phyloP scores from a whole-genome alignment of 371 early-diverging fungal genomes.

The Mucor plumbeus region DNA sequence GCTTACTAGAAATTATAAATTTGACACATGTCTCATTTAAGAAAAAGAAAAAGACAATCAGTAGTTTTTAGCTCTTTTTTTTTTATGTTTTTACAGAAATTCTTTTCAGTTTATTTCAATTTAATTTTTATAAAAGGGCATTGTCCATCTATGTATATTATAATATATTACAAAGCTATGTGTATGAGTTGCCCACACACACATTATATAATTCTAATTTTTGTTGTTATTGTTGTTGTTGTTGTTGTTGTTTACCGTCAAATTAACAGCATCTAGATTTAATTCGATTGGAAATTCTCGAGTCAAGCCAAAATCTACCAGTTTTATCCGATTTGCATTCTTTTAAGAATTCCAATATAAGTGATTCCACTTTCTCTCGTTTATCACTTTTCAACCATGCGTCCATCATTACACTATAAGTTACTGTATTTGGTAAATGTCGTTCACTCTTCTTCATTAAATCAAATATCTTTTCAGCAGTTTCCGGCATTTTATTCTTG shows the following conservation, averaged over 20 bases:
- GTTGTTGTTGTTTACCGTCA: neutral
- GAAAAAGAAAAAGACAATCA: too few relatives aligned
- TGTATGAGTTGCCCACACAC: neutral
- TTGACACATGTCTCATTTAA: too few relatives aligned
- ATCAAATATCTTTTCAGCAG: slow-evolving; percentile 49
- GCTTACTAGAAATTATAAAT: too few relatives aligned
- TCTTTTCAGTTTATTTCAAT: neutral
- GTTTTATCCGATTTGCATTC: slow-evolving; percentile 30
- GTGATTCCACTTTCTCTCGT: slow-evolving; percentile 38
- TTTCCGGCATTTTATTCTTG: slow-evolving; percentile 35
- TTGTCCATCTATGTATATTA: neutral
- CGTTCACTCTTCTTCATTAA: slow-evolving; percentile 40
- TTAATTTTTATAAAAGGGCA: neutral
- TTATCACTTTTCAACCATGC: slow-evolving; percentile 39
- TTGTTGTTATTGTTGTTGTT: neutral
- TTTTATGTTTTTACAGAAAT: too few relatives aligned
- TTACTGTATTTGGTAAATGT: slow-evolving; percentile 44
- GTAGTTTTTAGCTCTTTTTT: too few relatives aligned
- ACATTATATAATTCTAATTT: slow-evolving; percentile 1
- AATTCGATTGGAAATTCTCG: slow-evolving; percentile 27
- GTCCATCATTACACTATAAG: slow-evolving; percentile 52
- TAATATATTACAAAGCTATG: neutral
- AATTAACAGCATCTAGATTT: slow-evolving; percentile 18
- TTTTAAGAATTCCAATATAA: slow-evolving; percentile 35
- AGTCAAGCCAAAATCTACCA: slow-evolving; percentile 43